A percentile compares a stretch with the other conserved stretches of the same genome.
Evolutionary conservation across 1,284 basidiomycete species (phyloP).

Genomic region (Cerrena zonata): DNA sequence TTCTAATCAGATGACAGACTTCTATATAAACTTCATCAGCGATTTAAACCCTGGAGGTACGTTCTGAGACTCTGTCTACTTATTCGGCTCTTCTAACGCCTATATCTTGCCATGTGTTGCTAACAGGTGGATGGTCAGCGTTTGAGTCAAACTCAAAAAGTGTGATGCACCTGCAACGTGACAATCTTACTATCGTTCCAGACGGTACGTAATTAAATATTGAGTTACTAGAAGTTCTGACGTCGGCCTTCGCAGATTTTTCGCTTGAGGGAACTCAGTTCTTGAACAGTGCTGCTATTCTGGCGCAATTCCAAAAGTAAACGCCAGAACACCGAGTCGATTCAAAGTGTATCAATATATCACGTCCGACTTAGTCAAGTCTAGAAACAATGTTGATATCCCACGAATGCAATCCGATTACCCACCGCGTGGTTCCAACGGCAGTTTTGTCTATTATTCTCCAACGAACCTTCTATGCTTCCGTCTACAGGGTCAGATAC

Average conservation of each 20-base stretch:
- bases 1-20: conserved; percentile 42
- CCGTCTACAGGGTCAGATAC: no score
- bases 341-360: no score
- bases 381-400: no score
- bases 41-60: conserved; percentile 49
- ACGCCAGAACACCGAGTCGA: no score
- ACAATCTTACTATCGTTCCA: conserved; percentile 20
- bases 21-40: conserved; percentile 49
- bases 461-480: no score
- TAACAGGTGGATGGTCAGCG: conserved; percentile 15
- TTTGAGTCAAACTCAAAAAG: conserved; percentile 13
- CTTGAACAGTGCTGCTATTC: conserved; percentile 5
- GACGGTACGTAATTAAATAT: conserved; percentile 22
- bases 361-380: no score
- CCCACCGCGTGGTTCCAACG: no score
- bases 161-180: conserved; percentile 20
- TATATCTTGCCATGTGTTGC: background rate
- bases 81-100: no score
- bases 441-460: no score
- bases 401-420: no score
- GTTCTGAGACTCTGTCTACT: conserved; percentile 8
- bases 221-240: no score
- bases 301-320: conserved; percentile 16
- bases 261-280: conserved; percentile 10
- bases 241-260: no score